Conservation (phyloP, 192 early-diverging fungal genomes). For the Phycomyces nitens region DNA sequence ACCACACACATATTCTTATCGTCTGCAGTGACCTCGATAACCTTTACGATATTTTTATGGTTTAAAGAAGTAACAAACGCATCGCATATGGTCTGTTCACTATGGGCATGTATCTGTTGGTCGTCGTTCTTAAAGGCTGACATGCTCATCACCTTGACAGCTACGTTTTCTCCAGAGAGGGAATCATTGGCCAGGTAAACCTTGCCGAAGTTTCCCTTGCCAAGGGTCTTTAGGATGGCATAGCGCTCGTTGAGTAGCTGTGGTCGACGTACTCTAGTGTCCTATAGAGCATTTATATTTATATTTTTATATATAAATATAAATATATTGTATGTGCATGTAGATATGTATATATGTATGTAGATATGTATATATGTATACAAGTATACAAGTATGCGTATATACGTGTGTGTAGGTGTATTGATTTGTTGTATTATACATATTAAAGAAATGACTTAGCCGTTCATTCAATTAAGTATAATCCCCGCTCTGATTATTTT, state of each 20-base stretch:
- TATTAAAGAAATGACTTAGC: too few relatives aligned
- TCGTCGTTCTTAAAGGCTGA: constrained; percentile 44
- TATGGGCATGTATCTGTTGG: constrained; percentile 41
- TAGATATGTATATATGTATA: not conserved
- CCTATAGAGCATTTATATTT: not conserved
- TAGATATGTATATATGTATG: not conserved
- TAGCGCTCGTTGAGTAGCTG: constrained; percentile 14
- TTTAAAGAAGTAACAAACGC: constrained; percentile 23
- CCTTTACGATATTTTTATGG: constrained; percentile 49
- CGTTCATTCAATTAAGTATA: too few relatives aligned
- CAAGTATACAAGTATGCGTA: too few relatives aligned
- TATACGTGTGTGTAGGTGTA: too few relatives aligned
- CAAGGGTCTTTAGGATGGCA: constrained; percentile 34
- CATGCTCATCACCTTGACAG: constrained; percentile 55
- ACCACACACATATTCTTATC: constrained; percentile 53
- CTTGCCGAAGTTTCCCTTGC: constrained; percentile 63
- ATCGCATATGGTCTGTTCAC: constrained; percentile 43
- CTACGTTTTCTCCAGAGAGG: constrained; percentile 44
- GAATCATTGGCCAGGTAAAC: constrained; percentile 54
- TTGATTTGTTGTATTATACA: too few relatives aligned
- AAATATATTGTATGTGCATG: not conserved
- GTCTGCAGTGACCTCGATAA: constrained; percentile 35
- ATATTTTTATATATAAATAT: not conserved
- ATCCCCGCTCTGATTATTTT: too few relatives aligned
- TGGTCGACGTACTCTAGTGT: constrained; percentile 7